Evolutionary conservation across 23 red algal genomes (phyloP).

Genomic region (Gracilariopsis chorda): DNA sequence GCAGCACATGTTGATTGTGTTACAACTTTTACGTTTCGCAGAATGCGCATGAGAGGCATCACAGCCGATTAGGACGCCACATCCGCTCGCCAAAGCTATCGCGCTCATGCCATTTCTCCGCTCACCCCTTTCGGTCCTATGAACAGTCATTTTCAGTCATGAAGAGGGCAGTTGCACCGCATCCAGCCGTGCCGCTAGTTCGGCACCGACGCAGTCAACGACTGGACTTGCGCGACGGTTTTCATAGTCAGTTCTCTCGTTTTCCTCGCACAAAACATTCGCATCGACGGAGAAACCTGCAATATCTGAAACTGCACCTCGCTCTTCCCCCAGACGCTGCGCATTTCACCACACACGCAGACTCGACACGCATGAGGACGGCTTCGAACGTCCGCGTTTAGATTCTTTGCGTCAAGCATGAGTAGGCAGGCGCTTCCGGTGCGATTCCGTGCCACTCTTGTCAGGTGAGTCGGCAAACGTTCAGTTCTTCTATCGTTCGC

Average conservation of each 20-base stretch:
- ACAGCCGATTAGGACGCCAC: too few relatives aligned
- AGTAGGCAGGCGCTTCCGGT: neutral
- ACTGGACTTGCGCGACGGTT: constrained; percentile 35
- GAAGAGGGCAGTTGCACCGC: neutral
- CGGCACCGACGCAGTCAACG: constrained; percentile 28
- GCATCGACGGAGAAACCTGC: neutral
- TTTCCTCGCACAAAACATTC: neutral
- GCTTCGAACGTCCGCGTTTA: neutral
- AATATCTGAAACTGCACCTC: neutral
- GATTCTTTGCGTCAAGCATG: constrained; percentile 5
- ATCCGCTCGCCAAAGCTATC: too few relatives aligned
- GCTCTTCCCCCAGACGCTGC: constrained; percentile 20
- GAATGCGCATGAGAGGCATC: too few relatives aligned
- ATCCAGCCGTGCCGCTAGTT: neutral
- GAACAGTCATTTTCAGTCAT: too few relatives aligned
- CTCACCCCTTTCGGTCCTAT: too few relatives aligned
- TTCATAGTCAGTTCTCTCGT: constrained; percentile 18
- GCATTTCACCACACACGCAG: neutral
- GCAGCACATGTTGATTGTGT: too few relatives aligned
- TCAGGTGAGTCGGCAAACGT: neutral
- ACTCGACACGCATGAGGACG: constrained; percentile 10
- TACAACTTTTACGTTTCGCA: too few relatives aligned
- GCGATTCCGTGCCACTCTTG: constrained; percentile 2
- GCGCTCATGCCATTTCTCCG: too few relatives aligned
- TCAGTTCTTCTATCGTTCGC: constrained; percentile 1